Evolutionary conservation across 805 yeast genomes (phyloP).

Genomic region (Aciculoconidium aculeatum): DNA sequence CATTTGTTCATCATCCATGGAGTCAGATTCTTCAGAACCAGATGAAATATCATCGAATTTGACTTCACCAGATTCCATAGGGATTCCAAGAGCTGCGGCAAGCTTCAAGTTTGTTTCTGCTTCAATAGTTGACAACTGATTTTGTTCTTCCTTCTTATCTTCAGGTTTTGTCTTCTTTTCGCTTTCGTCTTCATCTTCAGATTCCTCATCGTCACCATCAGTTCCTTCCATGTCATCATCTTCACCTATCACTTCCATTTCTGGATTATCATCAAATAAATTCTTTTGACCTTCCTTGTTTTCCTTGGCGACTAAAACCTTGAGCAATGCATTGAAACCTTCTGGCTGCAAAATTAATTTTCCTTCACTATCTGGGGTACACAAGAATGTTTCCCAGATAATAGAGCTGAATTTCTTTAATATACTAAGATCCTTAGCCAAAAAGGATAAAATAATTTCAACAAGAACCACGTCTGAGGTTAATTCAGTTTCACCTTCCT

Average conservation of each 20-base stretch:
- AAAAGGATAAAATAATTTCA: conserved; percentile 41
- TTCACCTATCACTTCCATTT: conserved; percentile 19
- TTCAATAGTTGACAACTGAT: conserved; percentile 20
- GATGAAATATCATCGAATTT: conserved; percentile 35
- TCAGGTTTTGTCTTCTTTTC: conserved; percentile 6
- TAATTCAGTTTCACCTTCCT: conserved; percentile 29
- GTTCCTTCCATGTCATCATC: conserved; percentile 23
- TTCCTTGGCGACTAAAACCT: conserved; percentile 52
- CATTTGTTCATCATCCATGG: conserved; percentile 96
- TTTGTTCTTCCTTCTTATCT: conserved; percentile 11
- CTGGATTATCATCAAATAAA: conserved; percentile 60
- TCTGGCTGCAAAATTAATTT: conserved; percentile 22
- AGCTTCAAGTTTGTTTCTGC: conserved; percentile 53
- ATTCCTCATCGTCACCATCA: conserved; percentile 19
- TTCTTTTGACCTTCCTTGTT: conserved; percentile 74
- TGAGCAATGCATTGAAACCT: conserved; percentile 30
- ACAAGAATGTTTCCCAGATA: conserved; percentile 38
- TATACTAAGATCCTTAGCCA: conserved; percentile 31
- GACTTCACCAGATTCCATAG: conserved; percentile 42
- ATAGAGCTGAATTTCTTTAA: conserved; percentile 31
- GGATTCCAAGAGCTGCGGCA: conserved; percentile 67
- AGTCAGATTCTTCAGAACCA: conserved; percentile 56
- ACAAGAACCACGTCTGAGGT: conserved; percentile 32
- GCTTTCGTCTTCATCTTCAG: conserved; percentile 17
- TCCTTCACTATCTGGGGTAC: conserved; percentile 24